A percentile compares a stretch with the other conserved stretches of the same genome.
Conservation (phyloP, 208 protist species). For the Trypanosoma platydactyli region DNA sequence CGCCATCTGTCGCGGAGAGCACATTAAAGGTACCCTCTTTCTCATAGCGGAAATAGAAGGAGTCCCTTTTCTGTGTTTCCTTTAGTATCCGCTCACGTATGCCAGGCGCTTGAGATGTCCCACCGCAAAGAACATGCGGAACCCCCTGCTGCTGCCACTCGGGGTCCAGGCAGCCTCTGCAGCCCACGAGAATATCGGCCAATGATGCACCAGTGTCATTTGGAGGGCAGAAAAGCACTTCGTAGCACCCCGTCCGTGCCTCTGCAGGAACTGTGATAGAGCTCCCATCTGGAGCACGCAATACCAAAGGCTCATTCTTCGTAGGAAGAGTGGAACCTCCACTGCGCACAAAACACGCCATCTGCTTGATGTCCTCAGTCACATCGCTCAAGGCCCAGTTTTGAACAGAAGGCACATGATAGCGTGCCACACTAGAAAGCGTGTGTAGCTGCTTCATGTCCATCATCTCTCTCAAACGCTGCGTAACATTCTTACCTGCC, state of each 20-base stretch:
- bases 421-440: conserved; percentile 26
- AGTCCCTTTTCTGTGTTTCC: conserved; percentile 64
- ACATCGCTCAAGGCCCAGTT: conserved; percentile 16
- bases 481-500: conserved; percentile 58
- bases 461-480: conserved; percentile 33
- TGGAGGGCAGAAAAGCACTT: conserved; percentile 52
- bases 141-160: conserved; percentile 76
- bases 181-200: conserved; percentile 45
- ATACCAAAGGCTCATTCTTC: conserved; percentile 16
- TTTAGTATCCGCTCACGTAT: conserved; percentile 56
- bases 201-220: conserved; percentile 26
- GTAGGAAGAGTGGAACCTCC: not conserved
- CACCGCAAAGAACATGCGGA: conserved; percentile 74
- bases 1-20: conserved; percentile 38
- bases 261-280: conserved; percentile 31
- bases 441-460: conserved; percentile 36
- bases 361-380: conserved; percentile 18
- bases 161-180: conserved; percentile 59
- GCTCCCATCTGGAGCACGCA: conserved; percentile 52
- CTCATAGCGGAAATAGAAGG: conserved; percentile 78
- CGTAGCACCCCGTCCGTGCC: conserved; percentile 45
- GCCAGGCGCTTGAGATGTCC: conserved; percentile 40
- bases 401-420: conserved; percentile 6
- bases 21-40: conserved; percentile 45
- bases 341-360: conserved; percentile 22